A percentile compares a stretch with the other conserved stretches of the same genome.
phyloP scores from a whole-genome alignment of 768 basidiomycete species.

The Rhodotorula babjevae region DNA sequence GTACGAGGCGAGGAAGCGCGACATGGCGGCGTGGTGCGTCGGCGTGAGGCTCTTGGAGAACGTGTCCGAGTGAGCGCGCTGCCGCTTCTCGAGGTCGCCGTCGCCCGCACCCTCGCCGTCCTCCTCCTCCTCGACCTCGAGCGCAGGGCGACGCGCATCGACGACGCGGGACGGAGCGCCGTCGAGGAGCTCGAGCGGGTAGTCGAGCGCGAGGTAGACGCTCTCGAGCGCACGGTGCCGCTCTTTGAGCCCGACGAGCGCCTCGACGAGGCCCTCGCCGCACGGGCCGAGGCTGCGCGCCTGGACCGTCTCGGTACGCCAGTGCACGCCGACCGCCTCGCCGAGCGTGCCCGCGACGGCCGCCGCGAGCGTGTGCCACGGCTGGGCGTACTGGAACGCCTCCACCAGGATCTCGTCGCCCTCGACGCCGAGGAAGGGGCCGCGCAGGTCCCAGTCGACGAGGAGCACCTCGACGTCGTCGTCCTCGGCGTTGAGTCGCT shows the following conservation, averaged over 20 bases:
- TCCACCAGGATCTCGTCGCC: neutral
- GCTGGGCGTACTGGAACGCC: neutral
- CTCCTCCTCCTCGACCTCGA: neutral
- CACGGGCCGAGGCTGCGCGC: neutral
- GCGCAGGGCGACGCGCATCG: too few relatives aligned
- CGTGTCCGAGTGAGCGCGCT: neutral
- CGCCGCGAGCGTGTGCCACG: neutral
- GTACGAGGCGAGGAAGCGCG: neutral
- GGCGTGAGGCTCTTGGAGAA: neutral
- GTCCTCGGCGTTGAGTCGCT: neutral
- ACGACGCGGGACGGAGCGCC: neutral
- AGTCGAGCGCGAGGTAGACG: slow-evolving; percentile 25
- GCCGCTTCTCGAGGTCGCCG: too few relatives aligned
- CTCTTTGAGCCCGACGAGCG: neutral
- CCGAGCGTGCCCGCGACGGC: neutral
- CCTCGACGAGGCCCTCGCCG: neutral
- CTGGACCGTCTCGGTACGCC: slow-evolving; percentile 11
- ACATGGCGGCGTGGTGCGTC: neutral
- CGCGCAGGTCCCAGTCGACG: slow-evolving; percentile 18
- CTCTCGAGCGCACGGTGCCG: neutral
- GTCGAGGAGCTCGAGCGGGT: slow-evolving; percentile 12
- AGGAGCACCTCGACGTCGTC: slow-evolving; percentile 16
- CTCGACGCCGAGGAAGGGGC: neutral
- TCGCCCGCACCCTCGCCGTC: too few relatives aligned
- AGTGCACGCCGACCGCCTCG: slow-evolving; percentile 9